Evolutionary conservation across 148 eudicot genomes (phyloP), one percentile per base, ranked within the genome.

Genomic region (Pouteria glomerata): DNA sequence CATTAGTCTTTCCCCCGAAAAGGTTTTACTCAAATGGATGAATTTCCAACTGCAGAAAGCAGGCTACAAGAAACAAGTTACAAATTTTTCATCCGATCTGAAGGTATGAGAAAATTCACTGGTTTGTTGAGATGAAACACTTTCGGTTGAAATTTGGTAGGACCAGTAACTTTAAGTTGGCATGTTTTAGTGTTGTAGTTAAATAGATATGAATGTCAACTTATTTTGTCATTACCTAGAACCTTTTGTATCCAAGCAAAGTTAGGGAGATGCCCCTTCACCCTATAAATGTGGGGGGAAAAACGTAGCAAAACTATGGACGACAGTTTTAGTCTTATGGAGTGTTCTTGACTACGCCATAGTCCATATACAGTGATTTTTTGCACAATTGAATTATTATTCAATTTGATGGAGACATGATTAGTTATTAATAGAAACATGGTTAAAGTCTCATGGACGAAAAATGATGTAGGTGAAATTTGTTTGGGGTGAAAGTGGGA

Each of bases 21-120:
- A 90, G 79, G 86, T 90, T 64, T 73, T 90, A 65, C 75, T 88
- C 56, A 90, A 85, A 79, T 88, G 96, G 96, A 90, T 90, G 93
- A 90, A 90, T 66, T 90, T 88, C 72, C 96, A 90, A 19, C 79
- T 90, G 77, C 88, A 88, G 86, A 90, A 90, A 83, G 63, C 86
- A 37, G 96, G 93, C 57, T 90, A 90, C 44, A 67, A 69, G 27
- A 90, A 90, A 77, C 79, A 83, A 48, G 96, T 90, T 39, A 88
- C 93, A 26, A 90, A 88, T 68, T 90, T 88, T 72, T 84, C 93
- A 33, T 73, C 93, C 13, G 96, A 90, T 88, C 65, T 90, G 50
- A 90, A 90, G 96, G 96, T 86, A 51, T 48, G 69, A 71, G 76
- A 48, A 58, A 13, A 23, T 31, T 66, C 72, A 53, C 45, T 26